A percentile compares a stretch with the other conserved stretches of the same genome.
Evolutionary conservation across 2,329 filamentous ascomycete species (phyloP).

Genomic region (Ramularia collo-cygni): DNA sequence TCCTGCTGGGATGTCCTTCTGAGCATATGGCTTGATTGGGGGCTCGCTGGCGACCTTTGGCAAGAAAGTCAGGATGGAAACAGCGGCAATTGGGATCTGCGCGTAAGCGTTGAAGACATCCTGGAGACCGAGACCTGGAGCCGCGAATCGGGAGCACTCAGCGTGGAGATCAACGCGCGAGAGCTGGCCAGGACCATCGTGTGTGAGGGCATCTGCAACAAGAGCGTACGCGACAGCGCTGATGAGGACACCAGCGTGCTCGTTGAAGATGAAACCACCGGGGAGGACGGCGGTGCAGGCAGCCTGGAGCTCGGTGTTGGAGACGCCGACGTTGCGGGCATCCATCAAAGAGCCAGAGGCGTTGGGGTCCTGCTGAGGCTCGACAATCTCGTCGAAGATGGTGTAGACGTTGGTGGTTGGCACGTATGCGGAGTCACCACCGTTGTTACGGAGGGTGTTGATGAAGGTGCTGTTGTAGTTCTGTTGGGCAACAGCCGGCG

Average conservation of each 20-base stretch:
- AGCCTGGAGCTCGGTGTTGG: slow-evolving; percentile 44
- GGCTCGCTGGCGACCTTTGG: slow-evolving; percentile 36
- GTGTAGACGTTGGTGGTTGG: slow-evolving; percentile 50
- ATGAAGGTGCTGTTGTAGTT: slow-evolving; percentile 40
- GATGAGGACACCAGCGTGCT: slow-evolving; percentile 44
- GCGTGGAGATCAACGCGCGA: slow-evolving; percentile 32
- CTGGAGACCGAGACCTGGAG: slow-evolving; percentile 33
- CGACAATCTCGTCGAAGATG: slow-evolving; percentile 45
- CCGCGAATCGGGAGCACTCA: slow-evolving; percentile 33
- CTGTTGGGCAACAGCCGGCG: slow-evolving; percentile 43
- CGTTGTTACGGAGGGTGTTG: slow-evolving; percentile 35
- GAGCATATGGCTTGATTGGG: slow-evolving; percentile 34
- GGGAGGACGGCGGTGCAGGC: slow-evolving; percentile 33
- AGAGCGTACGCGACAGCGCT: slow-evolving; percentile 41
- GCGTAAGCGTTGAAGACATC: slow-evolving; percentile 40
- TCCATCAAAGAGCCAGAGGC: slow-evolving; percentile 43
- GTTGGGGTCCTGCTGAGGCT: slow-evolving; percentile 41
- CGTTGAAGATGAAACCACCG: slow-evolving; percentile 38
- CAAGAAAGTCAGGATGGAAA: slow-evolving; percentile 28
- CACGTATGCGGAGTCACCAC: slow-evolving; percentile 47
- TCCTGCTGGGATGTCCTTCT: slow-evolving; percentile 15
- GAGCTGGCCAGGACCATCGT: slow-evolving; percentile 39
- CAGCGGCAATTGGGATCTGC: slow-evolving; percentile 33
- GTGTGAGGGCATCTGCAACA: slow-evolving; percentile 41
- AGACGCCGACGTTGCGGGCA: slow-evolving; percentile 39